Evolutionary conservation across 176 grass and related monocot species (phyloP).

Genomic region (Areca catechu): DNA sequence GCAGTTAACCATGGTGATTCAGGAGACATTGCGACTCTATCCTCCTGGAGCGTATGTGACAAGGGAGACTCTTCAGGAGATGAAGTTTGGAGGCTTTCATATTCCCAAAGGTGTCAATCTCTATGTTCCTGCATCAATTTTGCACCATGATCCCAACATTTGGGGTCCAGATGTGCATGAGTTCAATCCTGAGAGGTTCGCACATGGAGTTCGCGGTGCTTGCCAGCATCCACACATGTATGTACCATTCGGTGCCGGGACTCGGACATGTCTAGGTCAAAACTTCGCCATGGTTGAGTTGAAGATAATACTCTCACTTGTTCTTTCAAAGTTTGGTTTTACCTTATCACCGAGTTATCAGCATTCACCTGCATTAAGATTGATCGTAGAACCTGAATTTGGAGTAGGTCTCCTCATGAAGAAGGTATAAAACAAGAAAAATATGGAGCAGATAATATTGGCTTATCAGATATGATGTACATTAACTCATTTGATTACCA

Average conservation of each 20-base stretch:
- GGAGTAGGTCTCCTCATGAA: conserved; percentile 59
- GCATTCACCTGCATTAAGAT: conserved; percentile 62
- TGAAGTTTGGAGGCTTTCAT: conserved; percentile 48
- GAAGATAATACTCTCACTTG: conserved; percentile 72
- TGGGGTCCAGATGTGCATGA: conserved; percentile 66
- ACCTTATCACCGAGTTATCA: conserved; percentile 41
- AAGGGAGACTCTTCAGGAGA: conserved; percentile 59
- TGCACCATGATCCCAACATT: conserved; percentile 73
- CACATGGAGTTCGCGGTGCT: conserved; percentile 27
- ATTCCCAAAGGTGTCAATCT: conserved; percentile 88
- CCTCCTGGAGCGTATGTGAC: conserved; percentile 85
- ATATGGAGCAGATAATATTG: no score
- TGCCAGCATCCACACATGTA: conserved; percentile 56
- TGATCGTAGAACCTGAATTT: conserved; percentile 81
- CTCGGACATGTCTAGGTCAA: conserved; percentile 92
- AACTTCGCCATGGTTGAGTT: conserved; percentile 87
- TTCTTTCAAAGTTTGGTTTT: conserved; percentile 63
- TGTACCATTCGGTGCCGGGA: conserved; percentile 77
- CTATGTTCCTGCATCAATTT: conserved; percentile 65
- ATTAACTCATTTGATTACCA: no score
- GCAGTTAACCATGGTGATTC: conserved; percentile 87
- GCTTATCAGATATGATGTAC: no score
- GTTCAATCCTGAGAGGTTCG: conserved; percentile 82
- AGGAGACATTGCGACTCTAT: conserved; percentile 80
- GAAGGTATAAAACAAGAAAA: conserved; percentile 6